Evolutionary conservation across 176 grass and related monocot species (phyloP).

Genomic region (Poa pratensis): DNA sequence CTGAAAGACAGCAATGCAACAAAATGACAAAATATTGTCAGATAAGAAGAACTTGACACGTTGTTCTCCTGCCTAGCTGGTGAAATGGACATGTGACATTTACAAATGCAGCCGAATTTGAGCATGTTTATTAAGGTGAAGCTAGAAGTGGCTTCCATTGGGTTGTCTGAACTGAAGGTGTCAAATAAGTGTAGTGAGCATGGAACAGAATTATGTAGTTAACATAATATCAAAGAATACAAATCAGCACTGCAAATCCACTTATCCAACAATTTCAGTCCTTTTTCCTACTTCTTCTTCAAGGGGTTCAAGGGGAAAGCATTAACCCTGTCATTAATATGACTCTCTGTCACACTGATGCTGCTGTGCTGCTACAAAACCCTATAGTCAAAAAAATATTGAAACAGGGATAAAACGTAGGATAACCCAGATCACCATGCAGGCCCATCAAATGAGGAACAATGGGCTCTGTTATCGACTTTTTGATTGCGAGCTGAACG

Average conservation of each 20-base stretch:
- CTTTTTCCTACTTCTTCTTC: no score
- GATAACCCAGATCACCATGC: not conserved
- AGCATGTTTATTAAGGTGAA: not conserved
- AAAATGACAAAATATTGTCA: not conserved
- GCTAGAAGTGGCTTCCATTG: not conserved
- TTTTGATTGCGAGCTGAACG: not conserved
- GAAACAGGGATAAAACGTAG: no score
- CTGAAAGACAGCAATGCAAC: not conserved
- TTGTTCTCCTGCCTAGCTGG: not conserved
- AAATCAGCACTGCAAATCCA: not conserved
- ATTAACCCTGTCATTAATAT: no score
- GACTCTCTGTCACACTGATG: no score
- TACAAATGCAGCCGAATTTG: conserved; percentile 9
- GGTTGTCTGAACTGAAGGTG: not conserved
- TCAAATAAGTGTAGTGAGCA: not conserved
- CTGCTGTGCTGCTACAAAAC: no score
- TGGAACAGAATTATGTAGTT: not conserved
- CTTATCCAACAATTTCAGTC: no score
- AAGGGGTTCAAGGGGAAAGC: no score
- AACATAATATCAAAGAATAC: not conserved
- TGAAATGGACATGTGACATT: conserved; percentile 4
- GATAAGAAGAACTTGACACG: not conserved
- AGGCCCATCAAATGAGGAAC: not conserved
- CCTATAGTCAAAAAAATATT: no score
- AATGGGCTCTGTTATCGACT: not conserved